Conservation (phyloP, 2,329 filamentous ascomycete species). For the Dothideomycetidae sp. region DNA sequence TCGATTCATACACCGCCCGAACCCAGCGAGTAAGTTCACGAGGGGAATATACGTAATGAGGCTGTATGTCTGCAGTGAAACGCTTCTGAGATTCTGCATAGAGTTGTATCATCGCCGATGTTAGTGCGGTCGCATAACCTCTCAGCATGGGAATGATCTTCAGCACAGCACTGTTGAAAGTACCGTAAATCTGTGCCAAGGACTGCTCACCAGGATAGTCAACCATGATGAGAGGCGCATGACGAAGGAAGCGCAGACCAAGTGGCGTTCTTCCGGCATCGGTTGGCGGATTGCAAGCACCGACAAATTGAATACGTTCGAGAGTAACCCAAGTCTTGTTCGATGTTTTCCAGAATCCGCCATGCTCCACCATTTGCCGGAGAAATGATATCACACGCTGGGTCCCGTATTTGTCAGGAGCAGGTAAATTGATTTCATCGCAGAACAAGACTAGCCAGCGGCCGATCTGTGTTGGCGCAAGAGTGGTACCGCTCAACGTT, state of each 20-base stretch:
- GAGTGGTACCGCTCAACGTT: slow-evolving; percentile 86
- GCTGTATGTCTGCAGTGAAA: slow-evolving; percentile 93
- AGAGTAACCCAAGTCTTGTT: slow-evolving; percentile 97
- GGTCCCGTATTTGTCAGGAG: slow-evolving; percentile 93
- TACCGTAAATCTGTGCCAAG: slow-evolving; percentile 93
- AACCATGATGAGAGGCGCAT: slow-evolving; percentile 98
- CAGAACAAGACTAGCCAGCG: slow-evolving; percentile 98
- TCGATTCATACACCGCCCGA: slow-evolving; percentile 91
- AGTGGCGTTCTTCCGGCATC: slow-evolving; percentile 93
- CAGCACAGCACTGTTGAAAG: slow-evolving; percentile 89
- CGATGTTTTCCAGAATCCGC: slow-evolving; percentile 95
- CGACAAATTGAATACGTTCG: slow-evolving; percentile 96
- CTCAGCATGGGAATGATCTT: slow-evolving; percentile 94
- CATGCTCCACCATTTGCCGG: slow-evolving; percentile 93
- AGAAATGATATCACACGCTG: slow-evolving; percentile 96
- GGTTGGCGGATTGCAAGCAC: slow-evolving; percentile 94
- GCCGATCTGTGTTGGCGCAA: slow-evolving; percentile 91
- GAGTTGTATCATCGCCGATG: slow-evolving; percentile 93
- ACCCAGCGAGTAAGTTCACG: slow-evolving; percentile 98
- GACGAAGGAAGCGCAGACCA: slow-evolving; percentile 82
- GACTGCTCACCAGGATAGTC: slow-evolving; percentile 96
- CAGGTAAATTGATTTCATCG: slow-evolving; percentile 97
- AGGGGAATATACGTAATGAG: slow-evolving; percentile 97
- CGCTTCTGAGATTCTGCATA: slow-evolving; percentile 87
- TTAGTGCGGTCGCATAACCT: slow-evolving; percentile 86